These are phyloP conservation scores for Populus simonii DNA, from an alignment of 345 rosid species.

Conservation along the genomic window DNA sequence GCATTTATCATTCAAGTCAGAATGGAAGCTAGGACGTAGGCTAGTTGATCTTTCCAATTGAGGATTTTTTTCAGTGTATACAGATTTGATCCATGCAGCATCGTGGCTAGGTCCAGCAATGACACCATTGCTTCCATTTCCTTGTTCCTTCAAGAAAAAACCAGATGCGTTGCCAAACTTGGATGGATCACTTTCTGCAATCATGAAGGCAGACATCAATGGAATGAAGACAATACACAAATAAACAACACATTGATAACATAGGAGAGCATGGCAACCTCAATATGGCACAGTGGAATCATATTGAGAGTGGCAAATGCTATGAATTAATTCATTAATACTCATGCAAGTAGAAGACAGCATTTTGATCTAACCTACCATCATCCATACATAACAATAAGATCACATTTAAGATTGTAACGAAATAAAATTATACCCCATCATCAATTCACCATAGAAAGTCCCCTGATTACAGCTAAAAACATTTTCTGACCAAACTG, in stretches of 20 bases:
- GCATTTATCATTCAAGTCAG: slow-evolving; percentile 47
- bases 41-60: slow-evolving; percentile 53
- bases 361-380: background rate
- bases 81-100: slow-evolving; percentile 51
- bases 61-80: slow-evolving; percentile 53
- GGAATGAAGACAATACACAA: background rate
- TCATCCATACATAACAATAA: background rate
- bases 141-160: slow-evolving; percentile 47
- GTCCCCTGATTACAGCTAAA: background rate
- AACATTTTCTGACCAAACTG: no score
- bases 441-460: background rate
- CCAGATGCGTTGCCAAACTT: slow-evolving; percentile 35
- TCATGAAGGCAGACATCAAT: slow-evolving; percentile 7
- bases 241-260: background rate
- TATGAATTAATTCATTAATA: background rate
- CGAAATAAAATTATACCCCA: background rate
- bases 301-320: background rate
- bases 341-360: background rate
- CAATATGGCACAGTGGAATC: background rate
- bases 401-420: no score
- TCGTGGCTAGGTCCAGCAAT: slow-evolving; percentile 57
- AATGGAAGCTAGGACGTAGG: slow-evolving; percentile 42
- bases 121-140: slow-evolving; percentile 42
- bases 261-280: background rate
- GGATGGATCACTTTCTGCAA: slow-evolving; percentile 68